These are phyloP conservation scores for Onygenales sp. DNA, from an alignment of 2,329 filamentous ascomycete species.

Conservation along the genomic window DNA sequence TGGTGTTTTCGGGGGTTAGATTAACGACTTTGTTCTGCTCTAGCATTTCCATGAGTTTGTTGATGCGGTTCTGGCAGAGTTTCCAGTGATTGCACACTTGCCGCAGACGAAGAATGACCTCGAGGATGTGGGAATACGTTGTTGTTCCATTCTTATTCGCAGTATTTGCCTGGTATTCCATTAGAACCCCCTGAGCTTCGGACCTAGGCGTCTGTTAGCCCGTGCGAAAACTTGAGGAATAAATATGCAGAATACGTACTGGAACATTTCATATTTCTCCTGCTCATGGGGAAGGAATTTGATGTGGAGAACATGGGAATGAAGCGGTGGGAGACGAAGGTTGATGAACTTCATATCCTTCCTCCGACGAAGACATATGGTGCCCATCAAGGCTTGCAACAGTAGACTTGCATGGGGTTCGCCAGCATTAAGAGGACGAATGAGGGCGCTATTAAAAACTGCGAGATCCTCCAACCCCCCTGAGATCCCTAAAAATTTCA, in stretches of 20 bases:
- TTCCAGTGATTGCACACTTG: slow-evolving; percentile 88
- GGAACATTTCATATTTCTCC: slow-evolving; percentile 65
- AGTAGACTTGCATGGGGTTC: slow-evolving; percentile 51
- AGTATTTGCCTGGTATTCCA: slow-evolving; percentile 46
- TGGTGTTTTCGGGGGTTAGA: slow-evolving; percentile 62
- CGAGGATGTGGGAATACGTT: slow-evolving; percentile 65
- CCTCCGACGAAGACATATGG: slow-evolving; percentile 68
- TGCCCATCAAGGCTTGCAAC: slow-evolving; percentile 68
- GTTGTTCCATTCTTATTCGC: slow-evolving; percentile 34
- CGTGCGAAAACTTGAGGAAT: slow-evolving; percentile 2
- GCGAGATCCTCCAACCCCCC: slow-evolving; percentile 65
- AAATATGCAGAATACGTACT: slow-evolving; percentile 37
- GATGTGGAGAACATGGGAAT: slow-evolving; percentile 67
- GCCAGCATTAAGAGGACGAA: slow-evolving; percentile 55
- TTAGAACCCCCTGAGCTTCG: slow-evolving; percentile 64
- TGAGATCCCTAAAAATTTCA: slow-evolving; percentile 66
- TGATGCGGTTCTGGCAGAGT: slow-evolving; percentile 65
- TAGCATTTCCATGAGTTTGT: slow-evolving; percentile 59
- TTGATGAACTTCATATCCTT: slow-evolving; percentile 88
- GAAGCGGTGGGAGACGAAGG: slow-evolving; percentile 64
- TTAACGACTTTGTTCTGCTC: slow-evolving; percentile 58
- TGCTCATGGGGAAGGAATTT: slow-evolving; percentile 64
- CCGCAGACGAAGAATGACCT: slow-evolving; percentile 70
- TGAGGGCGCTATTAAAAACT: slow-evolving; percentile 64
- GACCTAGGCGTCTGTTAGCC: slow-evolving; percentile 33